A percentile compares a stretch with the other conserved stretches of the same genome.
phyloP scores from a whole-genome alignment of 441 rosid genomes.

The Pelargonium myrrhifolium region DNA sequence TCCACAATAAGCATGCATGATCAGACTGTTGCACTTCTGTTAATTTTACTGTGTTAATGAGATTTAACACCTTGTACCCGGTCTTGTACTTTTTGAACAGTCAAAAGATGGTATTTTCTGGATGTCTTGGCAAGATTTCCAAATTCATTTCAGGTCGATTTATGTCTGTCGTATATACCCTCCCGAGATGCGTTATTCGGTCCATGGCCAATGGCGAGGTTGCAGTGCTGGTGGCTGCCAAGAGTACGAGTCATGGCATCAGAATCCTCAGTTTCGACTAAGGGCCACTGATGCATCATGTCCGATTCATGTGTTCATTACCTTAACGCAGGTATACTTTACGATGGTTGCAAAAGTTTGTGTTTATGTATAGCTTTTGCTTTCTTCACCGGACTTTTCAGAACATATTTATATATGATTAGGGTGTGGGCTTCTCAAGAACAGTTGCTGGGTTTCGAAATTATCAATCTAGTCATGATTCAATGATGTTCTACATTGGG shows the following conservation, averaged over 20 bases:
- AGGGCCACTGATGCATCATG: conserved; percentile 84
- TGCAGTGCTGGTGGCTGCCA: conserved; percentile 99
- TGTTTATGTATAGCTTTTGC: conserved; percentile 4
- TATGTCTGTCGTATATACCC: conserved; percentile 99
- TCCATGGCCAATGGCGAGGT: conserved; percentile 96
- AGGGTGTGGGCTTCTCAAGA: conserved; percentile 99
- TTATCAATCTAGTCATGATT: conserved; percentile 95
- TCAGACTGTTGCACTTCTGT: conserved; percentile 8
- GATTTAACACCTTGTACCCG: conserved; percentile 13
- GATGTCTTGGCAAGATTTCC: conserved; percentile 99
- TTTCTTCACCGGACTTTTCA: neutral
- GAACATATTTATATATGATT: conserved; percentile 16
- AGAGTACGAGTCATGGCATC: conserved; percentile 98
- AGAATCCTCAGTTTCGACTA: conserved; percentile 95
- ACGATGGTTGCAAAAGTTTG: neutral
- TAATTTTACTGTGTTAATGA: neutral
- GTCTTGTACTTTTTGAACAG: conserved; percentile 40
- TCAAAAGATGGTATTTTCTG: conserved; percentile 98
- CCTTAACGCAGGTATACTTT: conserved; percentile 81
- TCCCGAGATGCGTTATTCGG: conserved; percentile 94
- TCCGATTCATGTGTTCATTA: conserved; percentile 92
- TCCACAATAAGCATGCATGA: no score
- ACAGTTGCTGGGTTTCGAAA: conserved; percentile 92
- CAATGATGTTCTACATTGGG: conserved; percentile 96
- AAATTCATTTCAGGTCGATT: conserved; percentile 96